Evolutionary conservation across 305 asterid species (phyloP), one percentile per base, ranked within the genome.

Genomic region (Plantago coronopus): DNA sequence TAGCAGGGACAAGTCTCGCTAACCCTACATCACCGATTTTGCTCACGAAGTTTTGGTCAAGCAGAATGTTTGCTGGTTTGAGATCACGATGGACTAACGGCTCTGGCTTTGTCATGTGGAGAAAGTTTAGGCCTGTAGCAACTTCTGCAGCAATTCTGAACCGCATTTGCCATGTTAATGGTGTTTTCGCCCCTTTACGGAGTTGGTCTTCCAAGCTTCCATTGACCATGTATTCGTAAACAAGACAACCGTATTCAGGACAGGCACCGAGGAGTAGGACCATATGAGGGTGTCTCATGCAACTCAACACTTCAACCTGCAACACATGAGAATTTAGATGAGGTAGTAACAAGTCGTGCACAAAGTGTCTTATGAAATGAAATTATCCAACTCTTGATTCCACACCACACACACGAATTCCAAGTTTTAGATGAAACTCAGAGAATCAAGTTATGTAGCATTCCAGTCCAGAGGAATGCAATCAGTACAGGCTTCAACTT

Each of bases 211-310:
- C 98, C 19, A 91, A 75, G 78, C 97, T 88, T 6, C 98, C 98
- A n/a, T 80, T 82, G 18, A 81, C 78, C 90, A 91, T 84, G 87
- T 79, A 77, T 63, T 91, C 98, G 18, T 91, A 91, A 4, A 91
- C 96, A 20, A 91, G 73, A 43, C 96, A 91, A 5, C 98, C 96
- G n/a, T 86, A 91, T 54, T 91, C 98, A 1, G 98, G 98, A 63
- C 98, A 88, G 2, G 98, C 98, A 48, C 98, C 98, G 0, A 88
- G 93, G 38, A 91, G 84, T 27, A 91, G 74, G n/a, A 91, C 98
- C 86, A 91, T 65, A 59, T 91, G 81, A 0, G 98, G 98, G 76
- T 88, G 98, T 66, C 98, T 77, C 83, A 91, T 69, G 63, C 93
- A 86, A 62, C 95, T 84, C 69, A 91, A 21, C 49, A 91, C 98